Evolutionary conservation across 768 basidiomycete species (phyloP).

Genomic region (Suillus hirtellus): DNA sequence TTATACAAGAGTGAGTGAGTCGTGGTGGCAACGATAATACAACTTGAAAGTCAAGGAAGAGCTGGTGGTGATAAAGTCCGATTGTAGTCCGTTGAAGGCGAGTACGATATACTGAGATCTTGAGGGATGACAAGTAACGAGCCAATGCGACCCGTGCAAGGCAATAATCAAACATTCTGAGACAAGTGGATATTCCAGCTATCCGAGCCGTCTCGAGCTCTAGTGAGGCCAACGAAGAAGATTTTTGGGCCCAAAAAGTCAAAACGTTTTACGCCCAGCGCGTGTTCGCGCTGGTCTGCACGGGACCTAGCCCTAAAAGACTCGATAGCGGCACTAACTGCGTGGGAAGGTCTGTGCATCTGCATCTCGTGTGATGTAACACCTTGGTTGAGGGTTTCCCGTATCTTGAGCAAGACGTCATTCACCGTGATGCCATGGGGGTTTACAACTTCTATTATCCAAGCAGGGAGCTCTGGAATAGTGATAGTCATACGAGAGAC

Average conservation of each 20-base stretch:
- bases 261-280: conserved; percentile 41
- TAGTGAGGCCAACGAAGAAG: conserved; percentile 33
- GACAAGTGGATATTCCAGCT: conserved; percentile 32
- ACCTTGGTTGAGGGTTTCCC: conserved; percentile 27
- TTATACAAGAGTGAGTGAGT: not conserved
- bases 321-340: conserved; percentile 30
- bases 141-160: not conserved
- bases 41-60: not conserved
- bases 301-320: conserved; percentile 30
- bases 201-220: conserved; percentile 27
- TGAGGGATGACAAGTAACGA: not conserved
- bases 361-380: conserved; percentile 26
- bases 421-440: conserved; percentile 26
- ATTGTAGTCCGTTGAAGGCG: not conserved
- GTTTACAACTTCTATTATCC: conserved; percentile 33
- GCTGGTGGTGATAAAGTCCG: not conserved
- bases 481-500: conserved; percentile 20
- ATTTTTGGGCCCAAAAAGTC: conserved; percentile 37
- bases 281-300: conserved; percentile 36
- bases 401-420: conserved; percentile 30
- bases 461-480: conserved; percentile 26
- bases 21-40: not conserved
- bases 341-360: conserved; percentile 1
- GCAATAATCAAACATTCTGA: conserved; percentile 17
- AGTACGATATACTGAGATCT: not conserved